Evolutionary conservation across 805 yeast genomes (phyloP), one percentile per base, ranked within the genome.

Genomic region (Sungouiella blattae): DNA sequence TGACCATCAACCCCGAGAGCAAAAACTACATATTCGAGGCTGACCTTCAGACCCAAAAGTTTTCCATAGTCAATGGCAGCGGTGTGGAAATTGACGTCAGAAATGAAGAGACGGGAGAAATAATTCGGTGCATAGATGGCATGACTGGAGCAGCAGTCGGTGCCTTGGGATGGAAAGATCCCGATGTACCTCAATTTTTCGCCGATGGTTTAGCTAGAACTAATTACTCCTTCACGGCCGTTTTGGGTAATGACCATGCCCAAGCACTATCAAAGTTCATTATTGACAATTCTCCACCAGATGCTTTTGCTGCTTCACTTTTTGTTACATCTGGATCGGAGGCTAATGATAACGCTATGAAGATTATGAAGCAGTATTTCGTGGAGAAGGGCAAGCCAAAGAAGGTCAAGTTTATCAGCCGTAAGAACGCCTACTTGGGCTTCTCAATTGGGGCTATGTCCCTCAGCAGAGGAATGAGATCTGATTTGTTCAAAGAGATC

Each of bases 261-360:
- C 54, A 57, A 35, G 43, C 37, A 15, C 47, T 57, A 32, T 56
- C 55, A 6, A 40, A 54, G 25, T 57, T 50, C 31, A 52, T 50
- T 32, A 30, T 47, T 40, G 66, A 62, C 11, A 54, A 60, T 35
- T 67, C 73, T n/a, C 71, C 72, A 32, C 44, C 46, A n/a, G 68
- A 64, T n/a, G 63, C 70, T 4, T 69, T 69, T 47, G 62, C 58
- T 30, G 51, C 64, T 33, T 73, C 71, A 6, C 50, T 64, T 20
- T 60, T 85, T 41, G 73, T 78, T 44, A 83, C 82, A 48, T 76
- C 85, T 3, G 94, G 94, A 35, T 71, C 88, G 22, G 62, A 57
- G 41, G 43, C 58, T n/a, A 57, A 54, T 32, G 60, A 57, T 32
- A 47, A 50, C 41, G 53, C 57, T 6, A 27, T 55, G 38, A 57